phyloP scores from a whole-genome alignment of 2,329 filamentous ascomycete genomes.

The Hortaea werneckii region DNA sequence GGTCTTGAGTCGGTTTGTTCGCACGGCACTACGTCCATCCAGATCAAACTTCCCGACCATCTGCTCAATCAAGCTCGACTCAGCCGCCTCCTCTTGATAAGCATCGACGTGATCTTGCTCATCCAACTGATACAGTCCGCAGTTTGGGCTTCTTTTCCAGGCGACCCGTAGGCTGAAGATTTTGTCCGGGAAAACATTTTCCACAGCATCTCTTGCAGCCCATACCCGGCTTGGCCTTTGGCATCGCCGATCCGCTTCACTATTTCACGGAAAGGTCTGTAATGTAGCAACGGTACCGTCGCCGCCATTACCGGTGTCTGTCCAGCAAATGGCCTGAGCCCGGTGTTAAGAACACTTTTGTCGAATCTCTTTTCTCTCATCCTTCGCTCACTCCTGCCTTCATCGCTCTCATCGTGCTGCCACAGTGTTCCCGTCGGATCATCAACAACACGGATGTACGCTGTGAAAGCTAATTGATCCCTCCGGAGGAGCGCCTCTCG shows the following conservation, averaged over 20 bases:
- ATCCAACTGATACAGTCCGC: slow-evolving; percentile 18
- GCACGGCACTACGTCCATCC: slow-evolving; percentile 11
- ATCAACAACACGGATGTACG: slow-evolving; percentile 50
- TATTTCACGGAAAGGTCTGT: slow-evolving; percentile 49
- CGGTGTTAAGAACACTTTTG: slow-evolving; percentile 44
- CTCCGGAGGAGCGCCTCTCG: slow-evolving; percentile 49
- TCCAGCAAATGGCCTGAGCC: slow-evolving; percentile 39
- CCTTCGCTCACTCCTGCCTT: no score
- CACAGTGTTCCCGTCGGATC: slow-evolving; percentile 52
- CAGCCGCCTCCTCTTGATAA: slow-evolving; percentile 8
- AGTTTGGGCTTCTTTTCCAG: neutral
- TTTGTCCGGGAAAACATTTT: slow-evolving; percentile 19
- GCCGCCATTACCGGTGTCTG: slow-evolving; percentile 35
- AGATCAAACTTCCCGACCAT: slow-evolving; percentile 15
- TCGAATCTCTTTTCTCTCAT: neutral
- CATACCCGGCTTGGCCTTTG: slow-evolving; percentile 1
- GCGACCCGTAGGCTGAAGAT: slow-evolving; percentile 9
- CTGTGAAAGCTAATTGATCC: slow-evolving; percentile 52
- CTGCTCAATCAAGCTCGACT: slow-evolving; percentile 8
- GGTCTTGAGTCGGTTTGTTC: slow-evolving; percentile 18
- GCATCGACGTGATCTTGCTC: slow-evolving; percentile 5
- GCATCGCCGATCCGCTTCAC: slow-evolving; percentile 31
- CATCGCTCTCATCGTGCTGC: slow-evolving; percentile 37
- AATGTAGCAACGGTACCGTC: slow-evolving; percentile 47
- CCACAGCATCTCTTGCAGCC: slow-evolving; percentile 15